Percentiles rank a stretch among this genome's conserved stretches.
Evolutionary conservation across 495 filamentous ascomycete genomes (phyloP).

Genomic region (Lichina pygmaea): DNA sequence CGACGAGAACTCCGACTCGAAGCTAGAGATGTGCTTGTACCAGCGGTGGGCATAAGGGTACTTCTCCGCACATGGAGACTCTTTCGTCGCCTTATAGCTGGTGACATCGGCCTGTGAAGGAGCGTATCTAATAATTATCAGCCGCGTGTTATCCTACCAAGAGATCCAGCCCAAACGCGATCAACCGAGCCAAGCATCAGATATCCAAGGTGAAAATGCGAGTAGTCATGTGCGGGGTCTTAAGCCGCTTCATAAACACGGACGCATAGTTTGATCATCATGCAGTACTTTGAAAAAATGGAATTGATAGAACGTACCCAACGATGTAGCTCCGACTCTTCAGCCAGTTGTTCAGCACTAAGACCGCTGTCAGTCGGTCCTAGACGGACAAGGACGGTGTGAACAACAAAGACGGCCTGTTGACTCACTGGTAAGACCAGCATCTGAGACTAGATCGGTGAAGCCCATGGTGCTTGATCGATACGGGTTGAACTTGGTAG

Average conservation of each 20-base stretch:
- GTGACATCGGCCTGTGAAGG: conserved; percentile 91
- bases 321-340: conserved; percentile 77
- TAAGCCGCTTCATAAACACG: conserved; percentile 98
- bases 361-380: background rate
- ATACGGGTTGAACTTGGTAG: too few species aligned
- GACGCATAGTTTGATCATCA: conserved; percentile 78
- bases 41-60: conserved; percentile 87
- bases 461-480: conserved; percentile 57
- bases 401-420: conserved; percentile 1
- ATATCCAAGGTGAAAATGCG: background rate
- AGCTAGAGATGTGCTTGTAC: conserved; percentile 94
- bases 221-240: conserved; percentile 78
- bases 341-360: conserved; percentile 84
- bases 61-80: conserved; percentile 48
- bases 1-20: conserved; percentile 68
- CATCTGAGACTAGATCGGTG: conserved; percentile 67
- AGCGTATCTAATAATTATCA: conserved; percentile 25
- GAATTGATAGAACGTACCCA: conserved; percentile 33
- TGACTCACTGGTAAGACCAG: conserved; percentile 58
- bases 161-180: background rate
- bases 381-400: conserved; percentile 1
- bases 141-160: too few species aligned
- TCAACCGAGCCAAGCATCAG: background rate
- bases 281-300: background rate
- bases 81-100: conserved; percentile 68